A percentile compares a stretch with the other conserved stretches of the same genome.
These are phyloP conservation scores for Pneumocystis sp. DNA, from an alignment of 1,139 yeast species.

Conservation along the genomic window DNA sequence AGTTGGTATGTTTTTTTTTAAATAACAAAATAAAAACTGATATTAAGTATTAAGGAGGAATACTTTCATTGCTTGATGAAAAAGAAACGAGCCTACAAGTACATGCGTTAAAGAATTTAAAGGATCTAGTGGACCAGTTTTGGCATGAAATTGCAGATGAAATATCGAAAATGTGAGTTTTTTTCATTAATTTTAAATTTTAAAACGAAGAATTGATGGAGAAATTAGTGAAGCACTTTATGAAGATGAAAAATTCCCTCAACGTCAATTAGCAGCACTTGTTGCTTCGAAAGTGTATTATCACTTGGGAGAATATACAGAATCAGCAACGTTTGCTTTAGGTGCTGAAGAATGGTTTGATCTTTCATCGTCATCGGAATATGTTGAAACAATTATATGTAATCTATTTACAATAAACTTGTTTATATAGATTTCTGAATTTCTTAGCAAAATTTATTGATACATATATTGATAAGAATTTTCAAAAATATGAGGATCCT, in stretches of 20 bases:
- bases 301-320: conserved; percentile 84
- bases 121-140: conserved; percentile 69
- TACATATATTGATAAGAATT: conserved; percentile 55
- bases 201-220: conserved; percentile 13
- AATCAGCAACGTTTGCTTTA: conserved; percentile 77
- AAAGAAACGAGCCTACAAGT: conserved; percentile 61
- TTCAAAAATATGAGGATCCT: conserved; percentile 34
- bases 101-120: conserved; percentile 72
- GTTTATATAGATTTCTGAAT: not conserved
- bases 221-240: conserved; percentile 53
- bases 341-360: conserved; percentile 73
- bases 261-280: conserved; percentile 74
- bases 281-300: conserved; percentile 89
- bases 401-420: conserved; percentile 4
- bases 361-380: conserved; percentile 61
- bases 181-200: not conserved
- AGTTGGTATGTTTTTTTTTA: not conserved
- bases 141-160: conserved; percentile 97
- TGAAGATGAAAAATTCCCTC: conserved; percentile 66
- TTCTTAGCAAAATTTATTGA: conserved; percentile 59
- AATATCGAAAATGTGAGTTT: conserved; percentile 44
- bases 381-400: conserved; percentile 76
- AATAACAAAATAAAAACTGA: not conserved
- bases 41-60: conserved; percentile 18
- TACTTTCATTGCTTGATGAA: conserved; percentile 75